Evolutionary conservation across 1,139 yeast species (phyloP), one percentile per base, ranked within the genome.

Genomic region (Lodderomyces theae): DNA sequence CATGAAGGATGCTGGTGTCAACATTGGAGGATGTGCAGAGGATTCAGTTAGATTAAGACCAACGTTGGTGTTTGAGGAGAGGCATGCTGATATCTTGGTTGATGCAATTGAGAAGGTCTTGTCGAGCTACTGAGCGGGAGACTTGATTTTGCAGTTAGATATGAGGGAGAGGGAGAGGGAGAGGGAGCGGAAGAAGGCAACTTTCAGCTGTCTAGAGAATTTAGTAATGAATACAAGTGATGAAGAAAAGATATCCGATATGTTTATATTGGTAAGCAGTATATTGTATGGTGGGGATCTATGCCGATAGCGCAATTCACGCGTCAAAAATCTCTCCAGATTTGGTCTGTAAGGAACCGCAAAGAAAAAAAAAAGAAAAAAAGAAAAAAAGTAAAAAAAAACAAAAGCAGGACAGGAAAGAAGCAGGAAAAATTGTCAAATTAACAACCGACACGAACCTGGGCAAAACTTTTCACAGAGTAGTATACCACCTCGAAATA

Each of bases 11-110:
- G 71, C 61, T 36, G 95, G 95, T 56, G 72, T 85, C 48, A 84
- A 85, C 61, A 75, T 83, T 54, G 95, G 95, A 46, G 92, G 89
- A 32, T 85, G 94, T 63, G 90, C 90, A 36, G 84, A 77, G 43
- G 72, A 66, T 47, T 77, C 88, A 34, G 80, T 86, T 41, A 79
- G 95, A 64, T 73, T 85, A 62, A 79, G 95, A 64, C 95, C 95
- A 41, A 73, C 86, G 35, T 70, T 85, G 58, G 78, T 79, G 19
- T 85, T 85, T 58, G 88, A 82, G 64, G 74, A 82, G 65, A 79
- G 80, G 63, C 94, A 85, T 54, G 90, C 86, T 36, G 87, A 83
- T 50, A 64, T 83, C 38, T 70, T 85, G 51, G 60, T 83, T 44
- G 69, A 61, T 18, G 69, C 71, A 28, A 62, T 77, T 43, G 79